Conservation (phyloP, 352 stramenopile species). For the Pythium periplocum region DNA sequence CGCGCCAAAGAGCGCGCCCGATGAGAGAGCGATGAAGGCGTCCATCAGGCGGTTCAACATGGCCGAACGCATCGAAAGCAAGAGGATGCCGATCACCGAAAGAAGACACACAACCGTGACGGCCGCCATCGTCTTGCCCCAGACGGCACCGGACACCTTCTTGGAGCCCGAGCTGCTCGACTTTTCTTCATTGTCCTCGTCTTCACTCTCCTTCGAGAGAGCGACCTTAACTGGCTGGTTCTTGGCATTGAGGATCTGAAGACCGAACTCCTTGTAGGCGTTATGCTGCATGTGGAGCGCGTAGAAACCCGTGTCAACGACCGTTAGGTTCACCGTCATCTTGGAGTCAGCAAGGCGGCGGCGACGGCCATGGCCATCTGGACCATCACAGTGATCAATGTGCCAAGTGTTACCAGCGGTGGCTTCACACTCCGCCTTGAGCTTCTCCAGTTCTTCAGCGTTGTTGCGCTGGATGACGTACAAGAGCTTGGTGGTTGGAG, state of each 20-base stretch:
- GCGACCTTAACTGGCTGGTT: slow-evolving; percentile 10
- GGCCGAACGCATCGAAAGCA: slow-evolving; percentile 25
- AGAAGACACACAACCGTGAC: slow-evolving; percentile 35
- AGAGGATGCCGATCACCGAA: slow-evolving; percentile 34
- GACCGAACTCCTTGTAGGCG: slow-evolving; percentile 36
- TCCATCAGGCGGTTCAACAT: slow-evolving; percentile 31
- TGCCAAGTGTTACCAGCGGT: slow-evolving; percentile 38
- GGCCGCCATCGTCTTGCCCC: slow-evolving; percentile 31
- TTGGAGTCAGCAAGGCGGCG: slow-evolving; percentile 21
- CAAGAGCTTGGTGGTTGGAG: slow-evolving; percentile 29
- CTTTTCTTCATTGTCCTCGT: slow-evolving; percentile 5
- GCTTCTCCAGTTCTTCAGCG: slow-evolving; percentile 26
- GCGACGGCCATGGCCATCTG: slow-evolving; percentile 20
- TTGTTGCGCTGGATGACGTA: slow-evolving; percentile 50
- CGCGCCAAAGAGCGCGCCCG: slow-evolving; percentile 65
- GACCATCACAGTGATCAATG: slow-evolving; percentile 39
- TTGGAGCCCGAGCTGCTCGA: slow-evolving; percentile 4
- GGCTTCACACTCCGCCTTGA: slow-evolving; percentile 32
- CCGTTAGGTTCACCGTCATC: slow-evolving; percentile 38
- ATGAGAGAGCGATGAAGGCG: slow-evolving; percentile 48
- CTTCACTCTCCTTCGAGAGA: slow-evolving; percentile 20
- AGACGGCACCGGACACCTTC: slow-evolving; percentile 26
- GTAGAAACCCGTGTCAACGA: slow-evolving; percentile 24
- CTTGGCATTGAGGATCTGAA: slow-evolving; percentile 21
- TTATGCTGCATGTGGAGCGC: slow-evolving; percentile 50